Percentiles rank a stretch among this genome's conserved stretches.
These are phyloP conservation scores for Candida ovalis DNA, from an alignment of 805 yeast species.

Conservation along the genomic window DNA sequence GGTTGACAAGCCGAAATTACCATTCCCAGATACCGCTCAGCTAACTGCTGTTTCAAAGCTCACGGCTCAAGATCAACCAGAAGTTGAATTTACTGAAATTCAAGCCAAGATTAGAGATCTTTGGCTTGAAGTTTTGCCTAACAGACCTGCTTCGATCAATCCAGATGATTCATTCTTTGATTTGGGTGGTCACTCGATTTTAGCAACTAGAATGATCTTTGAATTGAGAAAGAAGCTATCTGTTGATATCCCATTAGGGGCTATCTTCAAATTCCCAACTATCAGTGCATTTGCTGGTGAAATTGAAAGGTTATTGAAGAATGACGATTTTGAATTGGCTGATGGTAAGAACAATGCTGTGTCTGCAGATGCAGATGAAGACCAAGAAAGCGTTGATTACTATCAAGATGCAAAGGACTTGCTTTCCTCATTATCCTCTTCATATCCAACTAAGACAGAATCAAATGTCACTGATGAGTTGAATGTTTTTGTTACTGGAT, in stretches of 20 bases:
- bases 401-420: conserved; percentile 68
- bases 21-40: conserved; percentile 90
- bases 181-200: conserved; percentile 95
- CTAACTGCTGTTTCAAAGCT: conserved; percentile 68
- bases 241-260: conserved; percentile 84
- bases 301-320: conserved; percentile 53
- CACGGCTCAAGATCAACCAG: conserved; percentile 39
- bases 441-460: conserved; percentile 41
- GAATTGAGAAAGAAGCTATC: conserved; percentile 75
- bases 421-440: conserved; percentile 36
- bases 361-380: conserved; percentile 23
- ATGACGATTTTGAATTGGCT: conserved; percentile 44
- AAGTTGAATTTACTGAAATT: conserved; percentile 53
- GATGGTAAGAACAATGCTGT: conserved; percentile 31
- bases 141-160: conserved; percentile 70
- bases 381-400: conserved; percentile 43
- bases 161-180: conserved; percentile 92
- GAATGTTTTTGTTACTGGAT: conserved; percentile 84
- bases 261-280: conserved; percentile 87
- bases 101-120: conserved; percentile 72
- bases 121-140: conserved; percentile 85
- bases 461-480: conserved; percentile 21
- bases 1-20: conserved; percentile 94
- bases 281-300: conserved; percentile 72
- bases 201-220: conserved; percentile 96